Evolutionary conservation across 805 yeast genomes (phyloP), one percentile per base, ranked within the genome.

Genomic region (Monosporozyma aerobia): DNA sequence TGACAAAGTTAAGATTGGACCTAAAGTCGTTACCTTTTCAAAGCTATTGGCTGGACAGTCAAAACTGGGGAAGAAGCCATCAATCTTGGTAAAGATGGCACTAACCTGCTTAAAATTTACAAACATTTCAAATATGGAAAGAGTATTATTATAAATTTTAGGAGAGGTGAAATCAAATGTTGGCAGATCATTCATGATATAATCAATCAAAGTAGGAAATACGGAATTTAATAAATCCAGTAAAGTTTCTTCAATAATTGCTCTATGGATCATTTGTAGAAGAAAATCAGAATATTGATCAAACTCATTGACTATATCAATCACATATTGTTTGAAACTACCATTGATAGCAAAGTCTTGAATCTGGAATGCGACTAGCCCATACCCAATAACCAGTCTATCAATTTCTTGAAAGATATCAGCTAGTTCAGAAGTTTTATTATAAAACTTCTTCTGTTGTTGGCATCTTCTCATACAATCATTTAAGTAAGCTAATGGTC

Each of bases 1-100:
- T 0, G 96, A 87, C 23, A 89, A 69, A 53, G 83, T 74, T 51
- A 88, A 76, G 32, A 89, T 73, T 7, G 95, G 85, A 2, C 97
- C 98, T 51, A 92, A 69, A 16, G 87, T 67, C 0, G 96, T 80
- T 25, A 74, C 72, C 14, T 71, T 70, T 61, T 87, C 95, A 60
- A 78, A 77, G 47, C 77, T 75, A 16, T 76, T 68, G 1, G 85
- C 80, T 10, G 77, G 69, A 13, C 66, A 57, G 49, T 73, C 68
- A 7, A 74, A 73, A 1, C 75, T 71, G 8, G 79, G 73, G 60
- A 69, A 68, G 63, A 85, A 83, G 1, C 76, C 75, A 48, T 80
- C 78, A 43, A 82, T 70, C 57, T 79, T 71, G 1, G 88, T 75
- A 56, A 89, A 76, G 1, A 74, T 63, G 0, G 79, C 70, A 1